A percentile compares a stretch with the other conserved stretches of the same genome.
These are phyloP conservation scores for Oryza glaberrima DNA, from an alignment of 176 grass and related monocot species.

Conservation along the genomic window DNA sequence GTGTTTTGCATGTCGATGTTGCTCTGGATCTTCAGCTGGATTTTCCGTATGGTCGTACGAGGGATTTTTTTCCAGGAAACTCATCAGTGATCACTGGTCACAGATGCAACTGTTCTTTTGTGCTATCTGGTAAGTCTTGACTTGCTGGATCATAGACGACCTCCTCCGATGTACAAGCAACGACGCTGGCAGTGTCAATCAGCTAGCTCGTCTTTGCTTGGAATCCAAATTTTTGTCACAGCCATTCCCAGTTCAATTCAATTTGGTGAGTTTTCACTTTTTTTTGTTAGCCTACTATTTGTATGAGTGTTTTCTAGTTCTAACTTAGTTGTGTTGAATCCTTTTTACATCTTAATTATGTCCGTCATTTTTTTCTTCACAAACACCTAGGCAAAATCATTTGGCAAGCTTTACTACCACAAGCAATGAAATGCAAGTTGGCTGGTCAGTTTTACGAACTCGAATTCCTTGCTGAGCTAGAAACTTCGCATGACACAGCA, in stretches of 20 bases:
- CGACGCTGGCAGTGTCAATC: not conserved
- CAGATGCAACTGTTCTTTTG: not conserved
- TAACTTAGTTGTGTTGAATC: not conserved
- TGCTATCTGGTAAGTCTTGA: constrained; percentile 11
- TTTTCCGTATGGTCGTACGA: not conserved
- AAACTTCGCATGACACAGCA: not conserved
- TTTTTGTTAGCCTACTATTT: not conserved
- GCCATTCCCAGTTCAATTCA: not conserved
- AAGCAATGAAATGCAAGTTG: not conserved
- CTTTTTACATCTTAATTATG: not conserved
- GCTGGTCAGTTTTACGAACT: not conserved
- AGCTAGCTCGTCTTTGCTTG: not conserved
- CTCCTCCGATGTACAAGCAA: not conserved
- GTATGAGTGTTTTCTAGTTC: not conserved
- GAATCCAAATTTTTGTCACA: not conserved
- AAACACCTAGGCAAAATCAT: not conserved
- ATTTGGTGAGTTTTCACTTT: not conserved
- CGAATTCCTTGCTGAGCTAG: too few species aligned
- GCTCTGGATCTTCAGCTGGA: not conserved
- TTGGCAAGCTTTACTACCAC: not conserved
- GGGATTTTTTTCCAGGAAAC: constrained; percentile 34
- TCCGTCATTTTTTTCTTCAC: not conserved
- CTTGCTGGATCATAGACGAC: constrained; percentile 2
- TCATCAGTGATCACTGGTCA: not conserved
- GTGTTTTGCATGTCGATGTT: not conserved